Percentiles rank a stretch among this genome's conserved stretches.
Conservation (phyloP, 768 basidiomycete species). For the Termitomyces sp. region DNA sequence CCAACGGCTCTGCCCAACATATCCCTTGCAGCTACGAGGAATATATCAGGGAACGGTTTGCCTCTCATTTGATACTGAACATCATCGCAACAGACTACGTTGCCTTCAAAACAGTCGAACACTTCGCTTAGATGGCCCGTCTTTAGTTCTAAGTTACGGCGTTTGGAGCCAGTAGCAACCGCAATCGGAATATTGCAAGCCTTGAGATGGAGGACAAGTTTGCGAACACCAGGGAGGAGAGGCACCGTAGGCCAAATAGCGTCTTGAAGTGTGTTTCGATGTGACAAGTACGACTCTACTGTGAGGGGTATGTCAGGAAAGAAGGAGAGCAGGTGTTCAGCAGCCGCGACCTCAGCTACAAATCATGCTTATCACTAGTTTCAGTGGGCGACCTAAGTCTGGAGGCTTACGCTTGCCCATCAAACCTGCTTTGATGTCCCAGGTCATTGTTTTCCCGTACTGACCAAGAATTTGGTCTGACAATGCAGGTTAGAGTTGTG, state of each 20-base stretch:
- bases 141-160: conserved; percentile 64
- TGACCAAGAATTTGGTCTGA: conserved; percentile 66
- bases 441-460: conserved; percentile 76
- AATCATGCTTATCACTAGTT: neutral
- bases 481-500: neutral
- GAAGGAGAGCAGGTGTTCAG: conserved; percentile 65
- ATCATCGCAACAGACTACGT: conserved; percentile 73
- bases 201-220: conserved; percentile 67
- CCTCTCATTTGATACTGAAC: conserved; percentile 43
- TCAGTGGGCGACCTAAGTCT: too few relatives aligned
- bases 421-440: conserved; percentile 84
- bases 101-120: conserved; percentile 57
- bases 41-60: conserved; percentile 84
- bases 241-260: conserved; percentile 61
- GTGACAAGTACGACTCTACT: conserved; percentile 50
- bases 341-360: conserved; percentile 60
- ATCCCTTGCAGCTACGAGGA: conserved; percentile 63
- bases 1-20: conserved; percentile 56
- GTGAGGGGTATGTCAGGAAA: conserved; percentile 71
- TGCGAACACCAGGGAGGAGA: conserved; percentile 67
- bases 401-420: conserved; percentile 72
- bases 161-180: conserved; percentile 71
- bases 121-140: conserved; percentile 53
- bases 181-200: conserved; percentile 69
- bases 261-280: conserved; percentile 56